These are phyloP conservation scores for Pseudocercospora fuligena DNA, from an alignment of 2,329 filamentous ascomycete genomes.

Conservation along the genomic window DNA sequence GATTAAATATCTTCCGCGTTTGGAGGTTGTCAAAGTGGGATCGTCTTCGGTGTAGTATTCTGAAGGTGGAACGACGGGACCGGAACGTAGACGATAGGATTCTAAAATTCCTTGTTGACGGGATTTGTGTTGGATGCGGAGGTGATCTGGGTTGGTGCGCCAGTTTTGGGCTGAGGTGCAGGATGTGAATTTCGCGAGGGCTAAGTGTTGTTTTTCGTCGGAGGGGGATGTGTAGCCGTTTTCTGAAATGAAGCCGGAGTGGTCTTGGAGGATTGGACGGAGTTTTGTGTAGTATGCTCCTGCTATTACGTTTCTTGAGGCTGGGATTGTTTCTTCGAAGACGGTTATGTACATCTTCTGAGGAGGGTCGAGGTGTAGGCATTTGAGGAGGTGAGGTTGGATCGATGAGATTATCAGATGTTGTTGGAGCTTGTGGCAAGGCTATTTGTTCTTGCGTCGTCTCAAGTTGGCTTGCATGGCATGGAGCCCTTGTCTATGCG, in stretches of 20 bases:
- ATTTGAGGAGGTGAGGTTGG: neutral
- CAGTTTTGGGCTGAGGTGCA: constrained; percentile 4
- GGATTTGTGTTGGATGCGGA: neutral
- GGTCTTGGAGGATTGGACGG: neutral
- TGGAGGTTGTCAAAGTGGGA: neutral
- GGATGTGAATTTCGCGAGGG: constrained; percentile 12
- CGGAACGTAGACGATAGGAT: constrained; percentile 11
- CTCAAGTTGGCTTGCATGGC: neutral
- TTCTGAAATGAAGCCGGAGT: constrained; percentile 4
- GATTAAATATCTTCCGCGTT: constrained; percentile 13
- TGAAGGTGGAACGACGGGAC: neutral
- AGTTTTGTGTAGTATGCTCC: constrained; percentile 1
- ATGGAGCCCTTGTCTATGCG: neutral
- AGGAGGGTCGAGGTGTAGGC: neutral
- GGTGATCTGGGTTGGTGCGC: constrained; percentile 2
- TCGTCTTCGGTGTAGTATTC: constrained; percentile 9
- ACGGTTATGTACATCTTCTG: constrained; percentile 15
- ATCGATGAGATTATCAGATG: neutral
- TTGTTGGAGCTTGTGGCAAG: neutral
- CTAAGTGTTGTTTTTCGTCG: constrained; percentile 10
- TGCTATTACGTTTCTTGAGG: neutral
- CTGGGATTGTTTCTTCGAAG: constrained; percentile 17
- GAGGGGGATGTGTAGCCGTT: constrained; percentile 11
- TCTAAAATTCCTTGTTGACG: constrained; percentile 3
- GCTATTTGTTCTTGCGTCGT: neutral